phyloP scores from a whole-genome alignment of 495 filamentous ascomycete species.

The Penicillium cinerascens region DNA sequence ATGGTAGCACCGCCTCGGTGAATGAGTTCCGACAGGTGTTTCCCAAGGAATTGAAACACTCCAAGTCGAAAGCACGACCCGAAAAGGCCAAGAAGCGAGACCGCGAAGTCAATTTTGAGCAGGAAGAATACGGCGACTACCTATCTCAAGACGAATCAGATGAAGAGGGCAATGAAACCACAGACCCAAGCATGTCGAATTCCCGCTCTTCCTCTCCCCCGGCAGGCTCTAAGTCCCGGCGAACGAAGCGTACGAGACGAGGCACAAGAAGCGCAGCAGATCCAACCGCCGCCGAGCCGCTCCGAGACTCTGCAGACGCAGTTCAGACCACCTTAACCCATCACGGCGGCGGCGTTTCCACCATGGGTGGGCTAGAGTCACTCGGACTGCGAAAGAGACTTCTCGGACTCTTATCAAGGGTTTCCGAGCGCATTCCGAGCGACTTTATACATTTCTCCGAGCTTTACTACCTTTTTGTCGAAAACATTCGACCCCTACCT shows the following conservation, averaged over 20 bases:
- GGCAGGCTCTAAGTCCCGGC: conserved; percentile 2
- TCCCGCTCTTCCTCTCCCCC: conserved; percentile 17
- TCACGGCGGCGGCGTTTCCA: conserved; percentile 23
- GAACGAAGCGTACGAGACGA: conserved; percentile 34
- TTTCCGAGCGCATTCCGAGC: conserved; percentile 39
- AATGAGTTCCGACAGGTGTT: conserved; percentile 61
- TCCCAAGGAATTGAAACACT: conserved; percentile 51
- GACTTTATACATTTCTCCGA: conserved; percentile 50
- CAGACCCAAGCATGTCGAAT: conserved; percentile 7
- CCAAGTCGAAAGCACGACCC: conserved; percentile 18
- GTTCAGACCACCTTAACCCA: conserved; percentile 2
- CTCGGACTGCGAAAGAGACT: conserved; percentile 62
- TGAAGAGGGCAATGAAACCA: conserved; percentile 28
- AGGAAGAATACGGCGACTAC: conserved; percentile 58
- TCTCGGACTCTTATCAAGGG: conserved; percentile 50
- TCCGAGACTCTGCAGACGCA: background rate
- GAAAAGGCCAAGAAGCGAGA: conserved; percentile 38
- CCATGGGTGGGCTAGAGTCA: conserved; percentile 53
- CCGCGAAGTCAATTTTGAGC: conserved; percentile 54
- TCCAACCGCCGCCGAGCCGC: background rate
- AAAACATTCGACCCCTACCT: conserved; percentile 62
- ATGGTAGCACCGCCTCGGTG: conserved; percentile 44
- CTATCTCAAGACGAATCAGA: conserved; percentile 41
- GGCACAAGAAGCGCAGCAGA: conserved; percentile 28
- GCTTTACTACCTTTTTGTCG: conserved; percentile 66